Evolutionary conservation across 768 basidiomycete species (phyloP).

Genomic region (Pisolithus sp.): DNA sequence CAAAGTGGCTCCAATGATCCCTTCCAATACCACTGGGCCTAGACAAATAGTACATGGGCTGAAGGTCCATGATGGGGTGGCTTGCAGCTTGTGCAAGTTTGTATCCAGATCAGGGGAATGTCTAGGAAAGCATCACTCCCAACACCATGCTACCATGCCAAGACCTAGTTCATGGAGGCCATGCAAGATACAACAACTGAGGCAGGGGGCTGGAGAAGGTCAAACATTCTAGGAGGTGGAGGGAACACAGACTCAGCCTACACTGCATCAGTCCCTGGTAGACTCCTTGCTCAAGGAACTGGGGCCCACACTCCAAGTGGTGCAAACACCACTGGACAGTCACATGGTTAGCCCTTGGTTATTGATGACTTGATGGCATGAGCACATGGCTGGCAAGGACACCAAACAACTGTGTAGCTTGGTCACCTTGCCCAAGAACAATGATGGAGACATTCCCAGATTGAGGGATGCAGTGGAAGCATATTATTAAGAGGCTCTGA

Average conservation of each 20-base stretch:
- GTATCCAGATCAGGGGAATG: not conserved
- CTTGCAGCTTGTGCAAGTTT: no score
- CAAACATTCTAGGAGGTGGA: no score
- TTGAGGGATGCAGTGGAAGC: not conserved
- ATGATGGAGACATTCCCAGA: not conserved
- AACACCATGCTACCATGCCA: no score
- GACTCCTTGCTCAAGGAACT: not conserved
- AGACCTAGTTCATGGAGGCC: no score
- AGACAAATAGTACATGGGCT: no score
- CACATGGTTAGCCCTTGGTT: not conserved
- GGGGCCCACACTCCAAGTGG: not conserved
- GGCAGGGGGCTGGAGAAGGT: no score
- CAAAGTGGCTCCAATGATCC: no score
- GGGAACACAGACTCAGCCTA: no score
- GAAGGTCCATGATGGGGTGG: no score
- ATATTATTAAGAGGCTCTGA: not conserved
- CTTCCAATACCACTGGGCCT: no score
- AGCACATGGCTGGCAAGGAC: not conserved
- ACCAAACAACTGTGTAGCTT: not conserved
- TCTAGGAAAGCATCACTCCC: not conserved
- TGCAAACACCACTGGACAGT: not conserved
- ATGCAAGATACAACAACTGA: no score
- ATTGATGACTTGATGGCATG: not conserved
- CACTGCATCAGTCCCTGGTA: not conserved
- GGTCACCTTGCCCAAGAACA: not conserved